phyloP scores from a whole-genome alignment of 139 green algal species.

The Chlamydomonas urium region DNA sequence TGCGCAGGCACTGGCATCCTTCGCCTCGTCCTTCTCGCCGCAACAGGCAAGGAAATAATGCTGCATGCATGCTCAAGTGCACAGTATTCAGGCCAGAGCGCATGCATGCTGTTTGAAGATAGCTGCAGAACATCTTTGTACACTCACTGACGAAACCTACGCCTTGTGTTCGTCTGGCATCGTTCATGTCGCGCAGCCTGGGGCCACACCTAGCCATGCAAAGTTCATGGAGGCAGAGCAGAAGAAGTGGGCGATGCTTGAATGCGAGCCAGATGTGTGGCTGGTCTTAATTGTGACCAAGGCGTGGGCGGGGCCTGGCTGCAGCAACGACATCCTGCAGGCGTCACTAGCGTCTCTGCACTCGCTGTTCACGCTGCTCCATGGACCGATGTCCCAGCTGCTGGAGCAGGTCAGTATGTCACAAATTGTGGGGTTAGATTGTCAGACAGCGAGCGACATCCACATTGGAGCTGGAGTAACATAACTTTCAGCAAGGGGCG shows the following conservation, averaged over 20 bases:
- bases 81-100: no score
- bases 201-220: no score
- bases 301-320: conserved; percentile 2
- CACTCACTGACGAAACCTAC: no score
- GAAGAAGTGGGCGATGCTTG: neutral
- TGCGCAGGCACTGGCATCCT: conserved; percentile 5
- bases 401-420: conserved; percentile 4
- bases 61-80: no score
- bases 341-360: neutral
- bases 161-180: no score
- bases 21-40: neutral
- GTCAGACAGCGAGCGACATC: no score
- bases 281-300: conserved; percentile 10
- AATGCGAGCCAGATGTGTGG: conserved; percentile 4
- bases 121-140: no score
- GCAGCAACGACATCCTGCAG: neutral
- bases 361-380: conserved; percentile 1
- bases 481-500: no score
- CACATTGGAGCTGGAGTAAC: no score
- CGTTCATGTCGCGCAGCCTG: no score
- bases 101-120: no score
- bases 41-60: no score
- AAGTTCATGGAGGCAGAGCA: conserved; percentile 12
- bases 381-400: neutral
- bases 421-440: neutral